Evolutionary conservation across 2,329 filamentous ascomycete species (phyloP).

Genomic region (Epichloe scottii): DNA sequence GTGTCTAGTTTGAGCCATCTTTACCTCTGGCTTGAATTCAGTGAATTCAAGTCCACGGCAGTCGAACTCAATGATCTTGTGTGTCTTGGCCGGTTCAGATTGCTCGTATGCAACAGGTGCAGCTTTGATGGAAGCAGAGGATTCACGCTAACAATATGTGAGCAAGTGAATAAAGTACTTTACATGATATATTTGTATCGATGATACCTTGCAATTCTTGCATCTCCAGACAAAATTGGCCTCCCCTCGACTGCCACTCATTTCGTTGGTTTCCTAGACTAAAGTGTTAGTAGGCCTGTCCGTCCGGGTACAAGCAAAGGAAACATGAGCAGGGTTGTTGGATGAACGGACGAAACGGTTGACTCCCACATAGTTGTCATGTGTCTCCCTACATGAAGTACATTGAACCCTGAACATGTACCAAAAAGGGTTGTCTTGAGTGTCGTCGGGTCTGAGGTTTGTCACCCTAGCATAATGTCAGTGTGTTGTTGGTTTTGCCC

Average conservation of each 20-base stretch:
- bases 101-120: conserved; percentile 61
- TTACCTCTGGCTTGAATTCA: conserved; percentile 80
- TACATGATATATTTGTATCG: background rate
- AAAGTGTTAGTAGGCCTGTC: conserved; percentile 5
- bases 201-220: conserved; percentile 81
- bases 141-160: conserved; percentile 49
- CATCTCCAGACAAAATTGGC: conserved; percentile 99
- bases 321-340: background rate
- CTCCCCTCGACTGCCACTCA: conserved; percentile 86
- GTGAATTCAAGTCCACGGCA: conserved; percentile 87
- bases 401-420: conserved; percentile 98
- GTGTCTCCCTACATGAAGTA: conserved; percentile 87
- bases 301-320: background rate
- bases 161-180: background rate
- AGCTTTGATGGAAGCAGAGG: conserved; percentile 71
- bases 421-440: conserved; percentile 71
- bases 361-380: conserved; percentile 75
- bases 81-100: conserved; percentile 56
- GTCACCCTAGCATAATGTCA: conserved; percentile 54
- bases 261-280: conserved; percentile 68
- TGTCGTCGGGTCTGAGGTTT: conserved; percentile 75
- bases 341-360: conserved; percentile 65
- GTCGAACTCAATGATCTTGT: conserved; percentile 82
- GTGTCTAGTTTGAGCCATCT: background rate
- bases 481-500: background rate